Percentiles rank a stretch among this genome's conserved stretches.
phyloP scores from a whole-genome alignment of 345 rosid genomes.

The Arabidopsis arenosa region DNA sequence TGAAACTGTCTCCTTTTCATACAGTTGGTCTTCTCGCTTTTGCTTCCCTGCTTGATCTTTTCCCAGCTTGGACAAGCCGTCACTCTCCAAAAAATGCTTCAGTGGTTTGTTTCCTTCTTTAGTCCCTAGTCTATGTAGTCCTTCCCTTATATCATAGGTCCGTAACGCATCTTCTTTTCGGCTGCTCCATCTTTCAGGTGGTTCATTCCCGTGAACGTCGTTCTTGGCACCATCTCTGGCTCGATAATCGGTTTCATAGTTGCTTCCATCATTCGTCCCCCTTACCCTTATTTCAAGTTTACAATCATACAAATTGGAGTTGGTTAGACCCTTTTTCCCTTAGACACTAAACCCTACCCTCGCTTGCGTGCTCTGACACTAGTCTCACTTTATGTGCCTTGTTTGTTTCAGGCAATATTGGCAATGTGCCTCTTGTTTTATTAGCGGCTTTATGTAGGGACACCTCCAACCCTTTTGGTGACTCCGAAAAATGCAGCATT shows the following conservation, averaged over 20 bases:
- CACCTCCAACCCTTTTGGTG: slow-evolving; percentile 84
- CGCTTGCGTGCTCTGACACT: background rate
- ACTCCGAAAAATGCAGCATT: slow-evolving; percentile 72
- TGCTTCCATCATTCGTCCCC: slow-evolving; percentile 76
- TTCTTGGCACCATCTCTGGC: slow-evolving; percentile 75
- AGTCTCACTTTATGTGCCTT: slow-evolving; percentile 8
- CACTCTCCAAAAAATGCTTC: slow-evolving; percentile 77
- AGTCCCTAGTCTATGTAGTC: background rate
- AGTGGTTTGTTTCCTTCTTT: slow-evolving; percentile 61
- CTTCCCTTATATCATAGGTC: background rate
- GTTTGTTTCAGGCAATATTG: slow-evolving; percentile 84
- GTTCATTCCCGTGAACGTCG: slow-evolving; percentile 93
- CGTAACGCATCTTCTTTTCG: slow-evolving; percentile 13
- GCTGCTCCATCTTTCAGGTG: slow-evolving; percentile 63
- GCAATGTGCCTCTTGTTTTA: slow-evolving; percentile 97
- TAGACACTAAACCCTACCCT: background rate
- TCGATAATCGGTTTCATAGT: slow-evolving; percentile 75
- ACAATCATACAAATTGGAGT: slow-evolving; percentile 85
- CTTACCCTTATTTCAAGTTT: slow-evolving; percentile 95
- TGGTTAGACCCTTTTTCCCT: slow-evolving; percentile 56
- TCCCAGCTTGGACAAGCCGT: slow-evolving; percentile 98
- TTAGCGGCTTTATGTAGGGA: slow-evolving; percentile 94
- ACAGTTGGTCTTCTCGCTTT: slow-evolving; percentile 94
- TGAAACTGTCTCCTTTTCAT: slow-evolving; percentile 1
- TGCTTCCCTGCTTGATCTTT: slow-evolving; percentile 98